Base-by-base conservation (phyloP, 176 grass and related monocot species). In the Dactylis glomerata region DNA sequence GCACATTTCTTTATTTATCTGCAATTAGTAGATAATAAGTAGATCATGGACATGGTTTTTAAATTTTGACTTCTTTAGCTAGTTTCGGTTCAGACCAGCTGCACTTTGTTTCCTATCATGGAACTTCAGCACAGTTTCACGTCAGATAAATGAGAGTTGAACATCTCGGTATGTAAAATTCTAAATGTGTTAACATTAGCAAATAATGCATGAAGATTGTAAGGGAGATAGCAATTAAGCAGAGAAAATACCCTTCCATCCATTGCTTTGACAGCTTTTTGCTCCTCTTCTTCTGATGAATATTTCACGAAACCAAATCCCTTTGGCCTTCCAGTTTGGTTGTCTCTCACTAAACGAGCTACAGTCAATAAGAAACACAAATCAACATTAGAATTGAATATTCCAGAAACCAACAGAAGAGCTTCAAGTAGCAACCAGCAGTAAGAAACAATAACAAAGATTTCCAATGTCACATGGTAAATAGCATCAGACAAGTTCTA, bases 291-390 rank as follows among this genome's bases (percentile, higher is more conserved):
- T 84, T 89, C 32, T 3, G 81, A 85, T 38, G 77, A 77, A 81
- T 90, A 90, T 67, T 47, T 87, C 8, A 93, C 73, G 79, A 90
- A 93, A 81, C 88, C 91, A 93, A 85, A 93, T 31, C 85, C 91
- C 45, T 90, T 93, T 23, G 79, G 57, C 77, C 88, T 87, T 57
- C 79, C 54, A 59, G 88, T 93, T 68, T 70, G 82, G 15, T 22
- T 41, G 46, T 93, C 88, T 81, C 42, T 82, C 22, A 88, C 64
- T 36, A 90, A 62, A 57, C 82, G 75, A 72, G 82, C 88, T 88
- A 31, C 68, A 77, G 14, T 79, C 50, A 33, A 58, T 37, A 44
- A 68, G 32, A 61, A 73, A 47, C 10, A 57, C 4, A 17, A 56
- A 58, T 1, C 26, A 46, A 57, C 27, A 66, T 75, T 31, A 78